Conservation (phyloP, 202 grass and related monocot species). For the Dendrocalamus latiflorus region DNA sequence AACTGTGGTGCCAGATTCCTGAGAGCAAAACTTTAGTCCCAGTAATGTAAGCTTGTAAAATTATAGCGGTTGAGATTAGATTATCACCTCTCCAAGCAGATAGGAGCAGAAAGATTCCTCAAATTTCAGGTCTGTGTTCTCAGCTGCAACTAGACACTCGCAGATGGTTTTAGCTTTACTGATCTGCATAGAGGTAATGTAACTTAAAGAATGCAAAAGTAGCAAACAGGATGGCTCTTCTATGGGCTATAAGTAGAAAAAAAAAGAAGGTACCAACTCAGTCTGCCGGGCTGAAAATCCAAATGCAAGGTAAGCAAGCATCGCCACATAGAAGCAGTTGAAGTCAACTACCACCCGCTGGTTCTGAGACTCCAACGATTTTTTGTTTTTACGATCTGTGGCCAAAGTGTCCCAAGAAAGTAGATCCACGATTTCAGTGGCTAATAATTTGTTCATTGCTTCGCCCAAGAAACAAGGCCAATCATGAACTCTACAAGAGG, state of each 20-base stretch:
- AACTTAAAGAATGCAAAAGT: conserved; percentile 15
- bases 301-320: conserved; percentile 77
- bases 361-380: conserved; percentile 77
- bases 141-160: conserved; percentile 78
- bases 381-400: conserved; percentile 81
- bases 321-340: conserved; percentile 68
- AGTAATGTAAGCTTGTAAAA: conserved; percentile 19
- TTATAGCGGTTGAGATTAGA: conserved; percentile 7
- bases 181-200: conserved; percentile 50
- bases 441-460: conserved; percentile 66
- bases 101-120: conserved; percentile 84
- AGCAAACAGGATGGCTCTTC: not conserved
- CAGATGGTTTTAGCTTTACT: conserved; percentile 85
- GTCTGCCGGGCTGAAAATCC: conserved; percentile 77
- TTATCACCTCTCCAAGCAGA: conserved; percentile 91
- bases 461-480: conserved; percentile 87
- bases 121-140: conserved; percentile 75
- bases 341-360: conserved; percentile 79
- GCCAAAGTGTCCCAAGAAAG: conserved; percentile 89
- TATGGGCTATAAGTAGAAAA: not conserved
- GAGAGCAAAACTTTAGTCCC: conserved; percentile 37
- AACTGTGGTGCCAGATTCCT: conserved; percentile 58
- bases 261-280: conserved; percentile 64
- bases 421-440: conserved; percentile 84
- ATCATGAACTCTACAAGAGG: conserved; percentile 83